A percentile compares a stretch with the other conserved stretches of the same genome.
Evolutionary conservation across 2,329 filamentous ascomycete species (phyloP).

Genomic region (Daldinia sp.): DNA sequence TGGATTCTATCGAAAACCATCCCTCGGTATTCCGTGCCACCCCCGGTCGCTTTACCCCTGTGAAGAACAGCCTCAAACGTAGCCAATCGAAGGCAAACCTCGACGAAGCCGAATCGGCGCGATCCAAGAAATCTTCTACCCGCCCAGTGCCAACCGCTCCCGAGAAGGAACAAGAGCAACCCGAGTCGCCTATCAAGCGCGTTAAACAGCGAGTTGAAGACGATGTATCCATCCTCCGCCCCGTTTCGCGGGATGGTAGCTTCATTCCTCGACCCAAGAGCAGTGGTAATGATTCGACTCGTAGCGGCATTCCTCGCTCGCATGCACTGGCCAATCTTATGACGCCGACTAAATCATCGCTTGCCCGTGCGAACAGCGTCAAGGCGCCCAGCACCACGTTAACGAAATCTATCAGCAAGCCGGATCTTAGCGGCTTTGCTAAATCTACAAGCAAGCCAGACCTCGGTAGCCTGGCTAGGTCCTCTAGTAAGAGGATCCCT

Average conservation of each 20-base stretch:
- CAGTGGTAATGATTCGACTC: conserved; percentile 50
- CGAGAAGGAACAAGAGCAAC: conserved; percentile 41
- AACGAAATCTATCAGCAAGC: conserved; percentile 64
- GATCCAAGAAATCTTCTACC: conserved; percentile 43
- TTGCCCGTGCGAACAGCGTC: conserved; percentile 66
- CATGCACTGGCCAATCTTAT: conserved; percentile 66
- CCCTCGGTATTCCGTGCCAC: conserved; percentile 77
- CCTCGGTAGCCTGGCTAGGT: conserved; percentile 47
- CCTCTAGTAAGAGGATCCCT: conserved; percentile 44
- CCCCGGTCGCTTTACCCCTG: conserved; percentile 61
- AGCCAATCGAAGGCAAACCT: conserved; percentile 68
- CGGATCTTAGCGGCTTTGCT: conserved; percentile 49
- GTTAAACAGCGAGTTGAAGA: conserved; percentile 72
- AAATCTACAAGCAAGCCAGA: conserved; percentile 59
- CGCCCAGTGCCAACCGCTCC: conserved; percentile 38
- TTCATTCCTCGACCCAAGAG: conserved; percentile 60
- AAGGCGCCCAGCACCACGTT: conserved; percentile 63
- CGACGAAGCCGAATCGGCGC: conserved; percentile 63
- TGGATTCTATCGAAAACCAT: conserved; percentile 94
- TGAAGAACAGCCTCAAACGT: conserved; percentile 51
- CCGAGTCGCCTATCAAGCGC: conserved; percentile 70
- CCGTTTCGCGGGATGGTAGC: conserved; percentile 61
- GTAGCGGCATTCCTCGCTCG: conserved; percentile 50
- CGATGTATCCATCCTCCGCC: conserved; percentile 72
- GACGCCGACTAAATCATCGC: conserved; percentile 81